These are phyloP conservation scores for Toxicodendron radicans DNA, from an alignment of 345 rosid species.

Conservation along the genomic window DNA sequence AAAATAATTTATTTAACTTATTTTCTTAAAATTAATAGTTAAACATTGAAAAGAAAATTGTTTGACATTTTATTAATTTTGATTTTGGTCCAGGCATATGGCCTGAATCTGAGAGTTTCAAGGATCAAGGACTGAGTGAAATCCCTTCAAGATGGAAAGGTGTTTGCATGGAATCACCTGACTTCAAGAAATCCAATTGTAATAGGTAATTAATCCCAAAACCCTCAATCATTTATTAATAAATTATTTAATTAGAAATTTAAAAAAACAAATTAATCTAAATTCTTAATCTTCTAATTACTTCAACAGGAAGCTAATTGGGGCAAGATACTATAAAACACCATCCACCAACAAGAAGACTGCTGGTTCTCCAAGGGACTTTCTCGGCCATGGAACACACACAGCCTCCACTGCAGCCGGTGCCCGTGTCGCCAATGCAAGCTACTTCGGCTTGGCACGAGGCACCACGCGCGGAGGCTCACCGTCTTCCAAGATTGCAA, in stretches of 20 bases:
- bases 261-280: too few species aligned
- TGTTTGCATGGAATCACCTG: constrained; percentile 55
- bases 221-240: too few species aligned
- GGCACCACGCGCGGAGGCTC: constrained; percentile 62
- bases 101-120: constrained; percentile 72
- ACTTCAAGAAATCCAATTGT: constrained; percentile 56
- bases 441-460: constrained; percentile 49
- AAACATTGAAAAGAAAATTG: too few species aligned
- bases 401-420: constrained; percentile 66
- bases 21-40: background rate
- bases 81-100: constrained; percentile 44
- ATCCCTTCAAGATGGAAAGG: constrained; percentile 73
- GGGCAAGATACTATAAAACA: constrained; percentile 59
- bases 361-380: constrained; percentile 54
- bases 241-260: too few species aligned
- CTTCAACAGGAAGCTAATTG: constrained; percentile 54
- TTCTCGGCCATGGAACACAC: constrained; percentile 66
- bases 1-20: background rate
- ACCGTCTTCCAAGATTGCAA: constrained; percentile 50
- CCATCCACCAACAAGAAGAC: constrained; percentile 1
- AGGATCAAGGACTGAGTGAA: constrained; percentile 48
- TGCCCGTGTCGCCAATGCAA: constrained; percentile 42
- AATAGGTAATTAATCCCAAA: constrained; percentile 45
- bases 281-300: background rate
- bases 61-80: too few species aligned